Percentiles rank a stretch among this genome's conserved stretches.
Evolutionary conservation across 768 basidiomycete genomes (phyloP).

Genomic region (Suillus sp.): DNA sequence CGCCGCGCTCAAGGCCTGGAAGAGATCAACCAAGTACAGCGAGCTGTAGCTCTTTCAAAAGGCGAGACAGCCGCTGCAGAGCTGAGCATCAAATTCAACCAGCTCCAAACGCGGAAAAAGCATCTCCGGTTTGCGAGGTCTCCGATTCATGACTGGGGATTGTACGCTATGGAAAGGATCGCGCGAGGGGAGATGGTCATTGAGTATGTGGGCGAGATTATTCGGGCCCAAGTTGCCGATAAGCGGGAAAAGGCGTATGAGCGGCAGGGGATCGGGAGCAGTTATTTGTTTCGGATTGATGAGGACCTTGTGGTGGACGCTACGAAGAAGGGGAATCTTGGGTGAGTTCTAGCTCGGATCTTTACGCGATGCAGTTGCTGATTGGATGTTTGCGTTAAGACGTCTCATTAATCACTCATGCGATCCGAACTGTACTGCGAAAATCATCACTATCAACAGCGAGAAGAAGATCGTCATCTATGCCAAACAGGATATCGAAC

Average conservation of each 20-base stretch:
- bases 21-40: conserved; percentile 90
- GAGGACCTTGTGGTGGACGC: conserved; percentile 98
- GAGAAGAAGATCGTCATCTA: conserved; percentile 99
- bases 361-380: conserved; percentile 6
- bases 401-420: conserved; percentile 99
- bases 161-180: conserved; percentile 98
- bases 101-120: conserved; percentile 97
- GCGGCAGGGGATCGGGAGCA: conserved; percentile 95
- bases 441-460: conserved; percentile 87
- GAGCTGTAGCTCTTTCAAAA: conserved; percentile 73
- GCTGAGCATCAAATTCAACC: conserved; percentile 94
- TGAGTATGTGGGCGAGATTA: conserved; percentile 98
- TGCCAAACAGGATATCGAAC: conserved; percentile 93
- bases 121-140: conserved; percentile 93
- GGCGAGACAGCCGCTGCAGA: conserved; percentile 71
- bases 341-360: conserved; percentile 55
- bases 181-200: conserved; percentile 97
- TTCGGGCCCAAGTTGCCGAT: conserved; percentile 93
- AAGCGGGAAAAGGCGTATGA: conserved; percentile 97
- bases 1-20: conserved; percentile 91
- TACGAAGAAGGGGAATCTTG: conserved; percentile 98
- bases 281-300: conserved; percentile 97
- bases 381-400: conserved; percentile 42
- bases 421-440: conserved; percentile 90
- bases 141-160: conserved; percentile 97